These are phyloP conservation scores for Aspergillus sp. DNA, from an alignment of 2,329 filamentous ascomycete species.

Conservation along the genomic window DNA sequence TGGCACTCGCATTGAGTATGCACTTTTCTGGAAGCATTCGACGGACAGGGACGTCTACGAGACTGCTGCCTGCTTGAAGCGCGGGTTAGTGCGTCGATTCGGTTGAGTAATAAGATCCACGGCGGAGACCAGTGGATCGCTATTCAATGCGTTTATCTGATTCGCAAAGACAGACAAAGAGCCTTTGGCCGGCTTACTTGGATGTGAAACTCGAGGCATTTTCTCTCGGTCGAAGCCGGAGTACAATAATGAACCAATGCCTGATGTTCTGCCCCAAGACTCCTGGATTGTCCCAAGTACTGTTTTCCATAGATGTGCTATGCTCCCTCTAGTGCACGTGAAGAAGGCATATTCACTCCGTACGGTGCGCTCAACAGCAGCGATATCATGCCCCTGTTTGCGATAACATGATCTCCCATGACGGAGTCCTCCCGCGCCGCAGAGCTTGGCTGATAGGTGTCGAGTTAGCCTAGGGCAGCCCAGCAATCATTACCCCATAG, in stretches of 20 bases:
- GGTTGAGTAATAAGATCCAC: conserved; percentile 7
- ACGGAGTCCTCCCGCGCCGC: conserved; percentile 12
- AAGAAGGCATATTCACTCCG: background rate
- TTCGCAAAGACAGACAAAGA: conserved; percentile 8
- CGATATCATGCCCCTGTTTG: background rate
- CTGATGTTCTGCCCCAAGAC: background rate
- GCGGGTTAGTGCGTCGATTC: conserved; percentile 8
- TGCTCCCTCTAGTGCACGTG: background rate
- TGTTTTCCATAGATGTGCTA: background rate
- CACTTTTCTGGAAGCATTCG: background rate
- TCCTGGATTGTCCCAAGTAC: too few species aligned
- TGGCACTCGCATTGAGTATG: too few species aligned
- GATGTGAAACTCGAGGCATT: conserved; percentile 10
- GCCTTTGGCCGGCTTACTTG: conserved; percentile 5
- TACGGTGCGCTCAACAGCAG: background rate
- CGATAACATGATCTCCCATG: background rate
- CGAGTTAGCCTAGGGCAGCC: background rate
- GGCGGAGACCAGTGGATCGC: conserved; percentile 8
- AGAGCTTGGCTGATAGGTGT: background rate
- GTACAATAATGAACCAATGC: too few species aligned
- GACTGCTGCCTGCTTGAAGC: background rate
- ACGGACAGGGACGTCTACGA: background rate
- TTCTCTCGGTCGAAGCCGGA: conserved; percentile 1
- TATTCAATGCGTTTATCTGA: conserved; percentile 1
- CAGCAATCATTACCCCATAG: conserved; percentile 9